Percentiles rank a stretch among this genome's conserved stretches.
Conservation (phyloP, 805 yeast species). For the Starmera amethionina region DNA sequence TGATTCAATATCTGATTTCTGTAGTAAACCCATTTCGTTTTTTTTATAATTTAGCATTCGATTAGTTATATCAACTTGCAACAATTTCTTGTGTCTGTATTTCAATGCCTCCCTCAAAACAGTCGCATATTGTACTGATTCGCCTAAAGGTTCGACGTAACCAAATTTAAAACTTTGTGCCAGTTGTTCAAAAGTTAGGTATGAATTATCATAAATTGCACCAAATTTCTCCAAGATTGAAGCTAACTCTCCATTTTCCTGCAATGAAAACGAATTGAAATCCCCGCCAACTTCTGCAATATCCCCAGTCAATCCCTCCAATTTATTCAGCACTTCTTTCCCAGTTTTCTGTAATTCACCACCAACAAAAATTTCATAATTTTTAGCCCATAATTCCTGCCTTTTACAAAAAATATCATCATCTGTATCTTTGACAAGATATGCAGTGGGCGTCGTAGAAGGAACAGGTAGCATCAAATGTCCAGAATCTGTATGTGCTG, state of each 20-base stretch:
- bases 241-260: conserved; percentile 31
- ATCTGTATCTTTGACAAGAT: conserved; percentile 16
- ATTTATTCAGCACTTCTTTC: conserved; percentile 39
- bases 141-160: conserved; percentile 60
- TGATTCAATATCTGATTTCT: conserved; percentile 33
- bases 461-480: conserved; percentile 61
- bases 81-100: conserved; percentile 40
- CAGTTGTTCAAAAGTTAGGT: conserved; percentile 39
- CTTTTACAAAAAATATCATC: conserved; percentile 30
- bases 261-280: conserved; percentile 49
- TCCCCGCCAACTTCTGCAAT: conserved; percentile 66
- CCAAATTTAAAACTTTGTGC: conserved; percentile 44
- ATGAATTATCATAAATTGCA: conserved; percentile 69
- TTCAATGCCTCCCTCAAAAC: conserved; percentile 45
- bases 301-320: conserved; percentile 46
- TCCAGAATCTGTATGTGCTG: conserved; percentile 44
- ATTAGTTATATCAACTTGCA: conserved; percentile 33
- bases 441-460: conserved; percentile 19
- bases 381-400: conserved; percentile 33
- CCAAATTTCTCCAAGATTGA: conserved; percentile 69
- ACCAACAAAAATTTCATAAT: conserved; percentile 34
- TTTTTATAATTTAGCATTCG: conserved; percentile 27
- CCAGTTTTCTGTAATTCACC: conserved; percentile 47
- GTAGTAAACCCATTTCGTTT: conserved; percentile 24
- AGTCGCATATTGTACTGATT: conserved; percentile 55